These are phyloP conservation scores for Trichoderma asperelloides DNA, from an alignment of 495 filamentous ascomycete genomes.

Conservation along the genomic window DNA sequence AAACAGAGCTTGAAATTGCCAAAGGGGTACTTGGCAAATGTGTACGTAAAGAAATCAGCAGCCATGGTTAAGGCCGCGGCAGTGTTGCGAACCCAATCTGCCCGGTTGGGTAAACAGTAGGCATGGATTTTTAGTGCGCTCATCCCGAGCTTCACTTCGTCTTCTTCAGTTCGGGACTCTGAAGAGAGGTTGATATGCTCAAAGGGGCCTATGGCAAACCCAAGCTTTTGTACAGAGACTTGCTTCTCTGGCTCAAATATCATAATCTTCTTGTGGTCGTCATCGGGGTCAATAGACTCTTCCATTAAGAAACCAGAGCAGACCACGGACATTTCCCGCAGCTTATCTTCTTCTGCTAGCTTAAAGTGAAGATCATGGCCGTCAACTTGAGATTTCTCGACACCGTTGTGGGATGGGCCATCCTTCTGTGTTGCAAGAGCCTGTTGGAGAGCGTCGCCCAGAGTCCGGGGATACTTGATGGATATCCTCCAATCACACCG, in stretches of 20 bases:
- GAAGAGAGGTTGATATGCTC: slow-evolving; percentile 78
- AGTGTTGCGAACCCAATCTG: slow-evolving; percentile 71
- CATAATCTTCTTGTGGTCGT: slow-evolving; percentile 71
- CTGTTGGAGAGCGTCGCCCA: slow-evolving; percentile 69
- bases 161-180: slow-evolving; percentile 78
- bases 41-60: slow-evolving; percentile 77
- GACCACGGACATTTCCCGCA: slow-evolving; percentile 77
- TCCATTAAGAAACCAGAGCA: slow-evolving; percentile 82
- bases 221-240: slow-evolving; percentile 76
- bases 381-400: slow-evolving; percentile 12
- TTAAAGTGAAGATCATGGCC: slow-evolving; percentile 8
- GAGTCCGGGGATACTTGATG: slow-evolving; percentile 71
- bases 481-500: slow-evolving; percentile 81
- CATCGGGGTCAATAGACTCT: slow-evolving; percentile 63
- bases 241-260: slow-evolving; percentile 64
- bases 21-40: slow-evolving; percentile 80
- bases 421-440: slow-evolving; percentile 21
- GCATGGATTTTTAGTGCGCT: slow-evolving; percentile 78
- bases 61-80: slow-evolving; percentile 51
- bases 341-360: slow-evolving; percentile 67
- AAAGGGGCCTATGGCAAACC: slow-evolving; percentile 89
- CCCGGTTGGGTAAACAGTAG: slow-evolving; percentile 79
- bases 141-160: slow-evolving; percentile 78
- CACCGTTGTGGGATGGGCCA: slow-evolving; percentile 4
- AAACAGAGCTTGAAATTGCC: slow-evolving; percentile 85